These are phyloP conservation scores for Physaria fendleri DNA, from an alignment of 345 rosid species.

Conservation along the genomic window DNA sequence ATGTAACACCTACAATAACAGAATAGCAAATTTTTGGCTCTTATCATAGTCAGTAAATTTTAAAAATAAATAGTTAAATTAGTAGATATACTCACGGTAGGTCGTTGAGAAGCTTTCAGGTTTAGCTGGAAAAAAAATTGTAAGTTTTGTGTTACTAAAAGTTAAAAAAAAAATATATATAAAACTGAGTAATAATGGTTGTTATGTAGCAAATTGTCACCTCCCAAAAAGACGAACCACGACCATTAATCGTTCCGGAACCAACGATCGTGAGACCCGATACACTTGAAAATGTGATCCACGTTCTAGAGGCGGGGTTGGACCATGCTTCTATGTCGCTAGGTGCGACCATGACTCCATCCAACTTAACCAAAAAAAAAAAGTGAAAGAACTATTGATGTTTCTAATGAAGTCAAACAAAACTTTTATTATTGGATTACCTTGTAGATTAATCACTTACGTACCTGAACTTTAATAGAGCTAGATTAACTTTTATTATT, in stretches of 20 bases:
- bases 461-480: slow-evolving; percentile 13
- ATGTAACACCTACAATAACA: slow-evolving; percentile 14
- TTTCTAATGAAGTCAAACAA: too few species aligned
- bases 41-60: not conserved
- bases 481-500: not conserved
- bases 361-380: slow-evolving; percentile 3
- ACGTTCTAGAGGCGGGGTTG: not conserved
- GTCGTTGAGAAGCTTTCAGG: not conserved
- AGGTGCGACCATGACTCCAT: slow-evolving; percentile 15
- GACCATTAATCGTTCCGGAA: slow-evolving; percentile 12
- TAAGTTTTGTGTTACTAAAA: not conserved
- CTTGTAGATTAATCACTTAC: not conserved
- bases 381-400: not conserved
- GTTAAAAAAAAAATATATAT: not conserved
- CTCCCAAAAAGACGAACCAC: slow-evolving; percentile 19
- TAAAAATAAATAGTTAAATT: not conserved
- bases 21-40: not conserved
- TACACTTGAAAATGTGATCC: slow-evolving; percentile 1
- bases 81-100: slow-evolving; percentile 7
- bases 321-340: not conserved
- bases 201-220: not conserved
- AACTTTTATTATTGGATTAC: not conserved
- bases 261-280: not conserved
- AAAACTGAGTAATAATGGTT: not conserved
- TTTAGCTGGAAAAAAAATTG: not conserved